Evolutionary conservation across 768 basidiomycete genomes (phyloP), one percentile per base, ranked within the genome.

Genomic region (Hydnomerulius pinastri): DNA sequence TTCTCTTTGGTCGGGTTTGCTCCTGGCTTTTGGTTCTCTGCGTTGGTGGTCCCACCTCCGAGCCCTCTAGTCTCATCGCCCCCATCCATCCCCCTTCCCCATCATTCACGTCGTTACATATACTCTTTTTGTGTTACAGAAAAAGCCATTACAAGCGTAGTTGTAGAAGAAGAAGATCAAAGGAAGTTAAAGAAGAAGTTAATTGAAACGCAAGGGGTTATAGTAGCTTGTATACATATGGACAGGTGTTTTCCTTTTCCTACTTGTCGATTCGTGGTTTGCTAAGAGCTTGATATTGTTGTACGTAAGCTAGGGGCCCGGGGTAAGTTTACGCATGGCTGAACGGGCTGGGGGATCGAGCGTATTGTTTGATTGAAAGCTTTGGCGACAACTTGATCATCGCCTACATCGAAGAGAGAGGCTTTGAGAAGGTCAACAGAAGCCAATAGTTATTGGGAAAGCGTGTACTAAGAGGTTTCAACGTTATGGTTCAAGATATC

Each of bases 211-310:
- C 60, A 67, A 56, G 62, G n/a, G 56, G 41, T 52, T 55, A 53
- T 39, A 52, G 49, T 53, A 65, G 61, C 48, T 57, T 67, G 66
- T 70, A 67, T 61, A n/a, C 66, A 67, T 67, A 65, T 55, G 51
- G 52, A 55, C 37, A 30, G 5, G 23, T 52, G 46, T 55, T 30
- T 46, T 43, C 17, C 27, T 29, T 38, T 18, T 9, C n/a, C 10
- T 33, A 33, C n/a, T n/a, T n/a, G n/a, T n/a, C n/a, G n/a, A n/a
- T n/a, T n/a, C n/a, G n/a, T n/a, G n/a, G n/a, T n/a, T n/a, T n/a
- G n/a, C n/a, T n/a, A n/a, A n/a, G n/a, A n/a, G n/a, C n/a, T n/a
- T n/a, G n/a, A n/a, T n/a, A n/a, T n/a, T n/a, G n/a, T n/a, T n/a
- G n/a, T n/a, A n/a, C n/a, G n/a, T n/a, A n/a, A n/a, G n/a, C n/a